Percentiles rank a stretch among this genome's conserved stretches.
Evolutionary conservation across 202 grass and related monocot genomes (phyloP).

Genomic region (Zoysia matrella): DNA sequence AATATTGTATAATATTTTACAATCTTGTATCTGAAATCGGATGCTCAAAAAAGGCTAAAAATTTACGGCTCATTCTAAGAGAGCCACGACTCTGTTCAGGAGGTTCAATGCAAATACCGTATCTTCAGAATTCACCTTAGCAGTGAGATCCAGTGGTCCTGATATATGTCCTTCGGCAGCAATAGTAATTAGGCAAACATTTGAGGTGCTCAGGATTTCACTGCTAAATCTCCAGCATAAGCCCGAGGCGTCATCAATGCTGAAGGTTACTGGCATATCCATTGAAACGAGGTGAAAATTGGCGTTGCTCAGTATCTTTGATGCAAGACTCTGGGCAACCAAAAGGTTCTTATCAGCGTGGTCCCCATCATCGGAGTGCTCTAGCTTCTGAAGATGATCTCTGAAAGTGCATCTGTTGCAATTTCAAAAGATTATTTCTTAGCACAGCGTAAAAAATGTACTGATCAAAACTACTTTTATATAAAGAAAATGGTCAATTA

Average conservation of each 20-base stretch:
- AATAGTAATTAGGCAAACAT: conserved; percentile 68
- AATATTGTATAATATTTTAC: conserved; percentile 46
- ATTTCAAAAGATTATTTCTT: conserved; percentile 37
- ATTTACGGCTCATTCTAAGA: conserved; percentile 59
- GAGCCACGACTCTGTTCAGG: conserved; percentile 64
- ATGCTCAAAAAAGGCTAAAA: background rate
- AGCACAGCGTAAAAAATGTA: background rate
- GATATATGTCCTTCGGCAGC: conserved; percentile 56
- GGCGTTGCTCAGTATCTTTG: conserved; percentile 74
- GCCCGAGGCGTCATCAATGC: conserved; percentile 67
- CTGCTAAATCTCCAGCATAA: conserved; percentile 86
- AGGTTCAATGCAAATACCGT: conserved; percentile 80
- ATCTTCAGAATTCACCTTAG: conserved; percentile 91
- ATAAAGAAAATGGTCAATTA: background rate
- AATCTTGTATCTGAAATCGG: conserved; percentile 13
- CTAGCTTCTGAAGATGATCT: conserved; percentile 71
- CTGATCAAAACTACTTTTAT: background rate
- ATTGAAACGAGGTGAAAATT: conserved; percentile 81
- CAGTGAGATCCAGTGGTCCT: conserved; percentile 58
- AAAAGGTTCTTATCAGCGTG: conserved; percentile 68
- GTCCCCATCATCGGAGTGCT: conserved; percentile 25
- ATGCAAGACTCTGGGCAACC: conserved; percentile 63
- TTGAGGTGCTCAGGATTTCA: conserved; percentile 59
- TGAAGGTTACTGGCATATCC: conserved; percentile 89
- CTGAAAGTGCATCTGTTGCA: conserved; percentile 79